Evolutionary conservation across 345 rosid species (phyloP).

Genomic region (Kernera saxatilis): DNA sequence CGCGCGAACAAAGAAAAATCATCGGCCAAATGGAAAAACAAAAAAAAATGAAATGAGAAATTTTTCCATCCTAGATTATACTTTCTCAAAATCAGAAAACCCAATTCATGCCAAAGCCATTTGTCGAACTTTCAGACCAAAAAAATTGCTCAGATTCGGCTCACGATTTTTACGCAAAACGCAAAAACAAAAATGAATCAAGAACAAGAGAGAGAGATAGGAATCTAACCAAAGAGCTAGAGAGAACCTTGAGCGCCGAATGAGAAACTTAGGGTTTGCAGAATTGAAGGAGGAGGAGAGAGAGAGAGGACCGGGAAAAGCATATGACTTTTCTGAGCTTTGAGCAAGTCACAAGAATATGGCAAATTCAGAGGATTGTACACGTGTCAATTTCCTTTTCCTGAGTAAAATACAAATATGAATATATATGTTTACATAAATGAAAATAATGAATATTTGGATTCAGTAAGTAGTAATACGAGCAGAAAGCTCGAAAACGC

Average conservation of each 20-base stretch:
- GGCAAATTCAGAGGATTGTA: constrained; percentile 8
- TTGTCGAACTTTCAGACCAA: background rate
- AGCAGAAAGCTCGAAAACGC: too few species aligned
- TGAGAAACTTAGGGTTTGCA: constrained; percentile 32
- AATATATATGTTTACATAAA: too few species aligned
- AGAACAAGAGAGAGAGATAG: background rate
- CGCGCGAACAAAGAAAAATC: background rate
- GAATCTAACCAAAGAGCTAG: constrained; percentile 8
- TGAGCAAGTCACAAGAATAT: constrained; percentile 30
- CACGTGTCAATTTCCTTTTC: constrained; percentile 22
- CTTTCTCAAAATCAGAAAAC: constrained; percentile 4
- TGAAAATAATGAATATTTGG: background rate
- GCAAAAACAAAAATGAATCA: background rate
- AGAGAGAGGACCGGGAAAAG: constrained; percentile 18
- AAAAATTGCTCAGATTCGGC: constrained; percentile 18
- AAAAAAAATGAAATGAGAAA: background rate
- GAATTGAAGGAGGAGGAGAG: constrained; percentile 1
- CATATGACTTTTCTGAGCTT: constrained; percentile 27
- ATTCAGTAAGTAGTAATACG: too few species aligned
- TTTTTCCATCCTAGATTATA: background rate
- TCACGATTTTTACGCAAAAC: background rate
- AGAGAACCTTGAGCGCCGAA: constrained; percentile 26
- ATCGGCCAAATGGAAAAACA: background rate
- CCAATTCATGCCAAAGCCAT: background rate
- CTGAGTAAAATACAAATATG: background rate